phyloP scores from a whole-genome alignment of 139 green algal species.

The Micromonas pusilla region DNA sequence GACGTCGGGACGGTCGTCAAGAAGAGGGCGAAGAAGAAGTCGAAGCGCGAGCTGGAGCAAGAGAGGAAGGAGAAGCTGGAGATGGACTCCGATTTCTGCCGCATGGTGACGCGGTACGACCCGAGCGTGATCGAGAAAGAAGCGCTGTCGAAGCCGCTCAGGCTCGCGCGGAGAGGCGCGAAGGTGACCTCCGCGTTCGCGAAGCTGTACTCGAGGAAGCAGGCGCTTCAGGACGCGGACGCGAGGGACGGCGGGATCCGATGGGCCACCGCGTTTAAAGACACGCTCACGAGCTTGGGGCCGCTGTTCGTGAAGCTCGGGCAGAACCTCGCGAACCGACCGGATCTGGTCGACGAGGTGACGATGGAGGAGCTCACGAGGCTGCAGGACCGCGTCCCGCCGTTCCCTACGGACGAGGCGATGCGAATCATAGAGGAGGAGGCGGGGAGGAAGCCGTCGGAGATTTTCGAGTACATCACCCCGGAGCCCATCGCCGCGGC shows the following conservation, averaged over 20 bases:
- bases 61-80: slow-evolving; percentile 8
- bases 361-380: slow-evolving; percentile 31
- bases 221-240: background rate
- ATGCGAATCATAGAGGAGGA: slow-evolving; percentile 80
- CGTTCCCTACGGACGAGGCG: slow-evolving; percentile 34
- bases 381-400: slow-evolving; percentile 29
- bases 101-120: slow-evolving; percentile 8
- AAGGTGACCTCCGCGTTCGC: background rate
- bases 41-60: background rate
- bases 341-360: slow-evolving; percentile 25
- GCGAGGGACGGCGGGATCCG: background rate
- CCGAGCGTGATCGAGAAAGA: background rate
- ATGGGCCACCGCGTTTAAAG: background rate
- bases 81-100: slow-evolving; percentile 2
- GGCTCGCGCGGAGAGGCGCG: background rate
- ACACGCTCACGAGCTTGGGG: slow-evolving; percentile 15
- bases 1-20: background rate
- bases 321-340: slow-evolving; percentile 30
- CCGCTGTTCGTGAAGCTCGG: slow-evolving; percentile 32
- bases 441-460: slow-evolving; percentile 55
- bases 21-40: background rate
- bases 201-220: background rate
- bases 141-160: background rate
- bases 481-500: slow-evolving; percentile 85
- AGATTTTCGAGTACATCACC: slow-evolving; percentile 78